Conservation (phyloP, 345 rosid genomes). For the Adansonia digitata region DNA sequence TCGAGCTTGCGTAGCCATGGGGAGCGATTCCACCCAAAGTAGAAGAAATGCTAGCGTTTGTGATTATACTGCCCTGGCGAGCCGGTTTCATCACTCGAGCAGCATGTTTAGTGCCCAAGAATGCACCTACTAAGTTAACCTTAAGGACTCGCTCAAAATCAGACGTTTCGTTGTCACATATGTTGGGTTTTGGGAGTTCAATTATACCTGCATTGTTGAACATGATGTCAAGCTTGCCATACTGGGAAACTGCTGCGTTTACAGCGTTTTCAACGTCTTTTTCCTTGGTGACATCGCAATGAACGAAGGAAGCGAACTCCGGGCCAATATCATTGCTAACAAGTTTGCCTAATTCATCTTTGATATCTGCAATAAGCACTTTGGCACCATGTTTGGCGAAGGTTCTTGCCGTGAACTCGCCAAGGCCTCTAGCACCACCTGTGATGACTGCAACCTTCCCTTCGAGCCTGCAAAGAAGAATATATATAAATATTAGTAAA, state of each 20-base stretch:
- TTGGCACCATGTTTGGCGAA: no score
- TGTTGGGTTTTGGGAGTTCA: not conserved
- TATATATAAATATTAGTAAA: no score
- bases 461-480: no score
- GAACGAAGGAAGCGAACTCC: no score
- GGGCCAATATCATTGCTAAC: no score
- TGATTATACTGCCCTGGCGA: constrained; percentile 10
- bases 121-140: constrained; percentile 24
- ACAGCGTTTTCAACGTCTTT: constrained; percentile 9
- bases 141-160: constrained; percentile 22
- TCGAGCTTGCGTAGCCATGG: no score
- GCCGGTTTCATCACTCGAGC: constrained; percentile 37
- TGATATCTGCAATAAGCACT: no score
- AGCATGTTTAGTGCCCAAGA: constrained; percentile 32
- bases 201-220: constrained; percentile 18
- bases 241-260: constrained; percentile 6
- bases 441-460: no score
- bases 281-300: not conserved
- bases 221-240: constrained; percentile 20
- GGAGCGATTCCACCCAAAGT: constrained; percentile 18
- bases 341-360: no score
- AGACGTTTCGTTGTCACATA: constrained; percentile 19
- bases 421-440: no score
- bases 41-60: constrained; percentile 9
- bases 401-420: no score